Evolutionary conservation across 306 rosid genomes (phyloP), one percentile per base, ranked within the genome.

Genomic region (Acacia confusa): DNA sequence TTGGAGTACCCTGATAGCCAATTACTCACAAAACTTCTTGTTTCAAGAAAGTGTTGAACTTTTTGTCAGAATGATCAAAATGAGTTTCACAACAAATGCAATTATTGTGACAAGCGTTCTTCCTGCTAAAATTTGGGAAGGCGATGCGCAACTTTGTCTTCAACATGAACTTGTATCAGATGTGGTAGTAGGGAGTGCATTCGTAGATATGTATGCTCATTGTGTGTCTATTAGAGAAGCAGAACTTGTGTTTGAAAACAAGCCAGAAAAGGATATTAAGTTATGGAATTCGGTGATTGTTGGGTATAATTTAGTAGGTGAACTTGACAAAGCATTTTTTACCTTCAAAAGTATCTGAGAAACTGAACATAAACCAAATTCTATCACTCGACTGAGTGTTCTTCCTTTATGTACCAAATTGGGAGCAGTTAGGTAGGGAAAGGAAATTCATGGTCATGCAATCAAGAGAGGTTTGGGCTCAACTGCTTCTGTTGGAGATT

Each of bases 391-490:
- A 36, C 50, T 85, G 2, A 78, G 84, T 79, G 79, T 83, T 76
- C 88, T 88, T 88, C 88, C 91, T 45, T 53, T 85, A 47, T 88
- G 88, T 84, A 81, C 87, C 72, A 83, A 78, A 64, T 36, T 81
- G 71, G 88, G 88, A 52, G 81, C 85, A 70, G 58, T 83, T 65
- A 78, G 85, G 47, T 84, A 78, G 69, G 91, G 87, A 65, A 85
- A 88, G 83, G 87, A 88, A 81, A 83, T 88, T 41, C 91, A 88
- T 78, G 79, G 88, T 67, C 83, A 88, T 71, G 88, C 83, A 61
- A 88, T 75, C 15, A 83, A 67, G 84, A 88, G 81, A 61, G 75
- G 81, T 34, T 36, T 83, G 60, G 80, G 58, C 47, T 75, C 24
- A 65, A 78, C 71, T 44, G 64, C 64, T 78, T 78, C 80, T 6